These are phyloP conservation scores for Ceratocystis cacaofunesta DNA, from an alignment of 2,329 filamentous ascomycete genomes.

Conservation along the genomic window DNA sequence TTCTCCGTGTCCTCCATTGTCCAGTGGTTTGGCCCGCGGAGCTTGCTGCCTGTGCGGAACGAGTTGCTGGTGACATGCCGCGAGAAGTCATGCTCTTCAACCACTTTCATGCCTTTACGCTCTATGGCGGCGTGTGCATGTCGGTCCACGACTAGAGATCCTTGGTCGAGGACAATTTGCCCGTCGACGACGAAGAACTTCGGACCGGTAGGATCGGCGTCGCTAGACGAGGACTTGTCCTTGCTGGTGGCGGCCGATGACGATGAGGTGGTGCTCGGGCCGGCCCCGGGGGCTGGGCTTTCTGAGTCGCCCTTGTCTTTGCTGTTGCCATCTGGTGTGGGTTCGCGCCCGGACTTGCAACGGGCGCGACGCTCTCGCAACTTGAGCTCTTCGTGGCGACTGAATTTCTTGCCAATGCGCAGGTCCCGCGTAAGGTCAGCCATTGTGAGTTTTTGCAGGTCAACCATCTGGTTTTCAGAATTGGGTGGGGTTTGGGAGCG, in stretches of 20 bases:
- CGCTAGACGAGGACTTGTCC: not conserved
- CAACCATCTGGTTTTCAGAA: constrained; percentile 47
- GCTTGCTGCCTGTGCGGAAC: constrained; percentile 46
- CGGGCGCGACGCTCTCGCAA: constrained; percentile 43
- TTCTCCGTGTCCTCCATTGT: constrained; percentile 53
- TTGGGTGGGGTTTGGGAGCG: constrained; percentile 46
- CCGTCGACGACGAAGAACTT: constrained; percentile 54
- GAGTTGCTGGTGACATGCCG: constrained; percentile 53
- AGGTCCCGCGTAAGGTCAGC: constrained; percentile 55
- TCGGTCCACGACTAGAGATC: constrained; percentile 51
- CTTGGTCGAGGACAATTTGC: constrained; percentile 55
- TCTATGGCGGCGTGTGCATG: constrained; percentile 45
- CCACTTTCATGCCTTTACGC: constrained; percentile 41
- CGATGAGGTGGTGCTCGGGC: constrained; percentile 12
- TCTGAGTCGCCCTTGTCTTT: not conserved
- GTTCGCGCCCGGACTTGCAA: constrained; percentile 13
- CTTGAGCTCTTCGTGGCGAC: constrained; percentile 56
- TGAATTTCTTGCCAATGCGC: constrained; percentile 59
- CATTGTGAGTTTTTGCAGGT: constrained; percentile 54
- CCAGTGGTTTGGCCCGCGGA: constrained; percentile 53
- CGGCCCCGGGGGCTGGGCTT: constrained; percentile 7
- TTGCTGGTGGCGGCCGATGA: not conserved
- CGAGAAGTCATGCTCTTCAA: constrained; percentile 69
- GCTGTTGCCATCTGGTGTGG: constrained; percentile 29
- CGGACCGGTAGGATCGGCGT: constrained; percentile 29